Base-by-base conservation (phyloP, 2,329 filamentous ascomycete species). In the Verticillium isaacii region DNA sequence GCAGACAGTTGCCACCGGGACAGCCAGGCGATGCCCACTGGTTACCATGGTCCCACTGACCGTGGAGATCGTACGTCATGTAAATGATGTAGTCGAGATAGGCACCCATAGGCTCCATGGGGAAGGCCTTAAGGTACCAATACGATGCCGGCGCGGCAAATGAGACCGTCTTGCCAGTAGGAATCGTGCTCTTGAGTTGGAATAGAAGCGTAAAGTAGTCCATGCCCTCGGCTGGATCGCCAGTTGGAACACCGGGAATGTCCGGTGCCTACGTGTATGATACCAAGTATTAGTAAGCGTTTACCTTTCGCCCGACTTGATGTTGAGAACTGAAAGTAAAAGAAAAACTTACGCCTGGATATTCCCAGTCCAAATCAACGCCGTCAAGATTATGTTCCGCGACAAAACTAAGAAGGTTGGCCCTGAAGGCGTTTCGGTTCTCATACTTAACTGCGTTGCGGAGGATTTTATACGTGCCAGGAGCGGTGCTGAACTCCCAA, bases 341-440 rank as follows among this genome's bases (percentile, higher is more conserved):
- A 6, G 29, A 29, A 29, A 29, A 5, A 29, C 64, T 62, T 1
- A 65, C 65, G 1, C 68, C 71, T 1, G 75, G 75, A 60, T 81
- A 80, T 61, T 80, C 78, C 80, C 79, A 83, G 64, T 81, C 78
- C 56, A 80, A n/a, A n/a, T 59, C 57, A 2, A 77, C 70, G 2
- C 80, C 78, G 11, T 76, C 68, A 60, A 80, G 80, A 2, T 72
- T 72, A 23, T 61, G 19, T 19, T 58, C 36, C n/a, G 19, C n/a
- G 14, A 45, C 39, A 41, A 59, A 59, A 25, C n/a, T 34, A 29
- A 59, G 39, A 14, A 59, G 12, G 39, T 45, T 45, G 39, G n/a
- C 37, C 7, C 29, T 19, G 17, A 59, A 52, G 25, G 14, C 32
- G 15, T 23, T 25, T 17, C 41, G 57, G 39, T 32, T 59, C 6